Evolutionary conservation across 1,284 basidiomycete genomes (phyloP).

Genomic region (Moesziomyces globuligerus): DNA sequence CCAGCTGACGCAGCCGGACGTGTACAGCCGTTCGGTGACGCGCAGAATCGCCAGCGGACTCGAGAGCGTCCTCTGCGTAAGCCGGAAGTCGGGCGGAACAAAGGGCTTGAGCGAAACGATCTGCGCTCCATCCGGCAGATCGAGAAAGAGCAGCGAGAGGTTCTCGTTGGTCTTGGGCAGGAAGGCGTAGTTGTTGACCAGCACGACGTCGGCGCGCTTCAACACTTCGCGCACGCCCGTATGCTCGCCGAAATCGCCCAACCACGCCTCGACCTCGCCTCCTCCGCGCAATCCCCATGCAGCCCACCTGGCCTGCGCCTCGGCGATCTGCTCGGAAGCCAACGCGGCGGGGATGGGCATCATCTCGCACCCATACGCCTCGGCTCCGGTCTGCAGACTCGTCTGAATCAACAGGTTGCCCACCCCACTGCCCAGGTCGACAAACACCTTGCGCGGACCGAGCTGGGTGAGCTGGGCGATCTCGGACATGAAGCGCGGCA

Average conservation of each 20-base stretch:
- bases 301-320: constrained; percentile 70
- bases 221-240: constrained; percentile 66
- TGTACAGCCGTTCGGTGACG: constrained; percentile 55
- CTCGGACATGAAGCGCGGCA: constrained; percentile 68
- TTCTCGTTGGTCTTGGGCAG: constrained; percentile 71
- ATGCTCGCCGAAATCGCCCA: constrained; percentile 71
- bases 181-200: constrained; percentile 72
- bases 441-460: constrained; percentile 66
- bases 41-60: constrained; percentile 62
- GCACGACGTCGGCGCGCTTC: constrained; percentile 71
- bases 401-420: constrained; percentile 72
- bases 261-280: constrained; percentile 67
- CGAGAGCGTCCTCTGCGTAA: constrained; percentile 68
- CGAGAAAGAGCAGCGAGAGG: constrained; percentile 72
- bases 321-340: constrained; percentile 70
- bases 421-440: constrained; percentile 73
- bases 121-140: constrained; percentile 71
- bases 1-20: constrained; percentile 62
- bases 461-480: constrained; percentile 66
- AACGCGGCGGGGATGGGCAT: constrained; percentile 70
- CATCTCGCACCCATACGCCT: constrained; percentile 71
- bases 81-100: constrained; percentile 70
- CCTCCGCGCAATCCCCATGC: constrained; percentile 71
- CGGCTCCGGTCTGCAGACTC: constrained; percentile 71
- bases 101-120: constrained; percentile 73